Conservation (phyloP, 257 asterid species). For the Solanum commersonii region DNA sequence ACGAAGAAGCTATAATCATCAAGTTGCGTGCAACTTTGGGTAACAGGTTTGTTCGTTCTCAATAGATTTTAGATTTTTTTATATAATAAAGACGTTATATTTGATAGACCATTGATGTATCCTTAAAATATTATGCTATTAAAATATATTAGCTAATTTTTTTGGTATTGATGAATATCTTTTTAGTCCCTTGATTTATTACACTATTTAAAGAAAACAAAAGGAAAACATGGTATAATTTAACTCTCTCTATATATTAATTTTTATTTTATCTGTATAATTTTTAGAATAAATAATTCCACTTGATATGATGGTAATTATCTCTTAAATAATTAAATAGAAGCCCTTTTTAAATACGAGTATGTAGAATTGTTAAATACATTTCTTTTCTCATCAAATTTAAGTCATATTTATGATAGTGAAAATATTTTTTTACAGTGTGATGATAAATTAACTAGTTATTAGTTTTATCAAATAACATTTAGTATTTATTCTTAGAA, state of each 20-base stretch:
- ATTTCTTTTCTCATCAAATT: not conserved
- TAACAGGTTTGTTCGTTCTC: slow-evolving; percentile 35
- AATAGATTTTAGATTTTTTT: too few species aligned
- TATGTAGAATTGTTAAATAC: not conserved
- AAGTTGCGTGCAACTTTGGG: slow-evolving; percentile 76
- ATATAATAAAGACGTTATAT: too few species aligned
- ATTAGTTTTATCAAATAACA: not conserved
- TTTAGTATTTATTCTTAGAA: not conserved
- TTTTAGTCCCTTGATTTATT: not conserved
- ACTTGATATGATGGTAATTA: not conserved
- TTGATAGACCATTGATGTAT: not conserved
- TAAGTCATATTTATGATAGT: not conserved
- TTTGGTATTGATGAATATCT: not conserved
- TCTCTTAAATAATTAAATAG: not conserved
- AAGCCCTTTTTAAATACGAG: not conserved
- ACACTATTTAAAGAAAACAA: not conserved
- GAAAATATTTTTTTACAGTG: not conserved
- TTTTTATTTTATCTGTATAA: too few species aligned
- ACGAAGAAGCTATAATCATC: slow-evolving; percentile 57
- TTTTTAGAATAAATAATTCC: not conserved
- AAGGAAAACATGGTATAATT: too few species aligned
- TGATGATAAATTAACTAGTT: not conserved
- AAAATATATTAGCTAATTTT: not conserved
- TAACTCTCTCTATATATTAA: too few species aligned
- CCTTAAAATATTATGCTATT: not conserved